Base-by-base conservation (phyloP, 495 filamentous ascomycete species). In the Bombardia bombarda region DNA sequence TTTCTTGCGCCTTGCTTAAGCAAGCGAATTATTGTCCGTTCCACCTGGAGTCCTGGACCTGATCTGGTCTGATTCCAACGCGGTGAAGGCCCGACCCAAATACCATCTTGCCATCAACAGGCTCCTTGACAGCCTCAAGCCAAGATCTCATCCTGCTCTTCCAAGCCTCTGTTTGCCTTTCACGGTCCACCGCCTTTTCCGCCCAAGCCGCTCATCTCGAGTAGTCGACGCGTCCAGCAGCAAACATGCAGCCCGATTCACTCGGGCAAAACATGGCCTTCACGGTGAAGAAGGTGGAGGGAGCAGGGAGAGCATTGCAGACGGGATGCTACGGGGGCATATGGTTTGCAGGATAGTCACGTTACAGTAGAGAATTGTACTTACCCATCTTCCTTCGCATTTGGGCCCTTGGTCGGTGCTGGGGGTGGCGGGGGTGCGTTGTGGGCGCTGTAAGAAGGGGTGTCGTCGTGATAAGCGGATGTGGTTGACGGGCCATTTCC, bases 361-460 rank as follows among this genome's bases (percentile, higher is more conserved):
- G 19, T 39, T 25, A 37, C 30, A 45, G 24, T 25, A 47, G 45
- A 58, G 53, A 59, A 54, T 52, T 37, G 16, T 38, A 89, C 93
- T 95, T 83, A 98, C 92, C 92, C 92, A 61, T 98, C 92, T 79
- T 98, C 92, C 67, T 97, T 97, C 38, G 94, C 88, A 52, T 87
- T 66, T 56, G 85, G 57, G 62, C 80, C 56, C 58, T 67, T 60
- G 20, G 56, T 46, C n/a, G 57, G 46, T 7, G 50, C 23, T 1
- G 47, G 36, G 8, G 49, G 39, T 9, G 43, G 39, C 7, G 55
- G 48, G 0, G 57, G 45, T 1, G 55, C 52, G 33, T 60, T 59
- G 38, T 58, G 64, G 6, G 38, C 30, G 2, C 55, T 31, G 9
- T 42, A 51, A 21, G 53, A 50, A 45, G n/a, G n/a, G 24, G 62